Conservation (phyloP, 495 filamentous ascomycete species). For the Talaromyces thailandensis region DNA sequence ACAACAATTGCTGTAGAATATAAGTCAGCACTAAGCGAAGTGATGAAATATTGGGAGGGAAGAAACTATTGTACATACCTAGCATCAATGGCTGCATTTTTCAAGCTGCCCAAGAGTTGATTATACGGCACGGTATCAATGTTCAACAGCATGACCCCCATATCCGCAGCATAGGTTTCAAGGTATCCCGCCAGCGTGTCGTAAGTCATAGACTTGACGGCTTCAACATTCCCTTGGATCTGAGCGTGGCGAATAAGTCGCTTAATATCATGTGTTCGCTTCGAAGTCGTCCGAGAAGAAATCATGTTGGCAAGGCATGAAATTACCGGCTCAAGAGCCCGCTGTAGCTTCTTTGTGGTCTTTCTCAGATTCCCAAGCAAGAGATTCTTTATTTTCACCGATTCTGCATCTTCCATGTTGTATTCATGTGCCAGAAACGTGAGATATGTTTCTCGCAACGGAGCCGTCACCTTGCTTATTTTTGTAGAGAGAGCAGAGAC, state of each 20-base stretch:
- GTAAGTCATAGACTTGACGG: slow-evolving; percentile 16
- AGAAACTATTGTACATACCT: background rate
- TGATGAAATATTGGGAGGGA: background rate
- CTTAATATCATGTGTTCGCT: slow-evolving; percentile 19
- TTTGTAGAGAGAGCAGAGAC: slow-evolving; percentile 2
- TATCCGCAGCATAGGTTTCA: slow-evolving; percentile 15
- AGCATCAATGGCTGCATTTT: slow-evolving; percentile 4
- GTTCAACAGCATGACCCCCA: slow-evolving; percentile 18
- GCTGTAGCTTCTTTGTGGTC: slow-evolving; percentile 1
- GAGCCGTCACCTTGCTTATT: background rate
- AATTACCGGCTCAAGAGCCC: background rate
- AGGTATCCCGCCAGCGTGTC: slow-evolving; percentile 13
- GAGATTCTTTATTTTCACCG: background rate
- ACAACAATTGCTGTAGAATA: background rate
- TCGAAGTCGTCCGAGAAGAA: slow-evolving; percentile 18
- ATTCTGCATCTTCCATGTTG: background rate
- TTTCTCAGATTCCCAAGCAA: slow-evolving; percentile 1
- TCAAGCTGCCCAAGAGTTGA: slow-evolving; percentile 3
- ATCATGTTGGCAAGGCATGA: slow-evolving; percentile 15
- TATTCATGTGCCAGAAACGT: slow-evolving; percentile 1
- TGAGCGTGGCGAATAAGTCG: slow-evolving; percentile 14
- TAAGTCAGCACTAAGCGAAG: background rate
- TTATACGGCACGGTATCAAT: slow-evolving; percentile 11
- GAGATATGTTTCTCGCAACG: background rate
- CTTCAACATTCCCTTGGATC: slow-evolving; percentile 17